phyloP scores from a whole-genome alignment of 495 filamentous ascomycete species.

The Penicillium pulvis region DNA sequence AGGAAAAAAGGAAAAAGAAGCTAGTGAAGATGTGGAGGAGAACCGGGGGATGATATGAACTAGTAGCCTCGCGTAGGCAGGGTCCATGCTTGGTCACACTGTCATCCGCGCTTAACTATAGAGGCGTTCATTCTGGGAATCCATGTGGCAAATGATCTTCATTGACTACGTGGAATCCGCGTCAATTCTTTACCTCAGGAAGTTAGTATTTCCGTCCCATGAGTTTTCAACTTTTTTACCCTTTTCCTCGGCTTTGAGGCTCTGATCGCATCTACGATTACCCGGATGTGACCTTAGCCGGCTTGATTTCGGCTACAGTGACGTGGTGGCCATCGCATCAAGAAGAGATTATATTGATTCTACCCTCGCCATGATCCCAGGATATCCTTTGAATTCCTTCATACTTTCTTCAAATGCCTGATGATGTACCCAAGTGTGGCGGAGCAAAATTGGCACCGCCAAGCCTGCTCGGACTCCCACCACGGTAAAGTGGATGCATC shows the following conservation, averaged over 20 bases:
- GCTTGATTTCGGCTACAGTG: background rate
- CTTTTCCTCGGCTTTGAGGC: background rate
- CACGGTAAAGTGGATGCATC: slow-evolving; percentile 1
- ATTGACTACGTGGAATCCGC: background rate
- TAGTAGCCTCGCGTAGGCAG: background rate
- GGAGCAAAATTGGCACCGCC: slow-evolving; percentile 13
- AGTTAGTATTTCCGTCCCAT: background rate
- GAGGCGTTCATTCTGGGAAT: background rate
- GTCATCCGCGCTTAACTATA: background rate
- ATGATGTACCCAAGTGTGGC: slow-evolving; percentile 12
- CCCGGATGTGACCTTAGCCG: background rate
- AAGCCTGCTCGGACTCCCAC: slow-evolving; percentile 5
- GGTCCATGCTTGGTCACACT: background rate
- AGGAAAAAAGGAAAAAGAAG: background rate
- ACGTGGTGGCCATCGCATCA: background rate
- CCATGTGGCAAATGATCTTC: slow-evolving; percentile 2
- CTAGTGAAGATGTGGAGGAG: background rate
- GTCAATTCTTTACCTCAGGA: background rate
- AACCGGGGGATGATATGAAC: background rate
- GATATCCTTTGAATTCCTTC: background rate
- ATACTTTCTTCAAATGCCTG: background rate
- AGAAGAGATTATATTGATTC: background rate
- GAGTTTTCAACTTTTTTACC: too few relatives aligned
- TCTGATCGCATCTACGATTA: slow-evolving; percentile 1
- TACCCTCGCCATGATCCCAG: background rate